Evolutionary conservation across 306 rosid genomes (phyloP).

Genomic region (Oemleria cerasiformis): DNA sequence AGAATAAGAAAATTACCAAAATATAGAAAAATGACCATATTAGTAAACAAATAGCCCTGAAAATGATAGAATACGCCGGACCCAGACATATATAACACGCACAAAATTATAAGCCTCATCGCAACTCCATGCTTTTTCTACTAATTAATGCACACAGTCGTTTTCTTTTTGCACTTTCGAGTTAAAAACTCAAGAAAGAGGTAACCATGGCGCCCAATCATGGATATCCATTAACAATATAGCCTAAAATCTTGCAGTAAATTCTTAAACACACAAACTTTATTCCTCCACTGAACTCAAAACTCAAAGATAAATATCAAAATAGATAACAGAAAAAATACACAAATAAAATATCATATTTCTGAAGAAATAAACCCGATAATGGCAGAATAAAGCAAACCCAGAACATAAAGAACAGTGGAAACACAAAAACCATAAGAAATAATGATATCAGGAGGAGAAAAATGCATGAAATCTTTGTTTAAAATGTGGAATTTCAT

Average conservation of each 20-base stretch:
- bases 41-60: no score
- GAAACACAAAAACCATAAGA: neutral
- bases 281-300: neutral
- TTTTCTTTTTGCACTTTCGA: neutral
- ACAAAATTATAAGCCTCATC: neutral
- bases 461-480: neutral
- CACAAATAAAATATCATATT: neutral
- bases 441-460: neutral
- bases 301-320: neutral
- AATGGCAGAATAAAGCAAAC: neutral
- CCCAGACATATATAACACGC: no score
- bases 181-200: neutral
- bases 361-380: neutral
- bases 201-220: neutral
- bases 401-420: neutral
- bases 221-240: neutral
- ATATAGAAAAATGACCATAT: no score
- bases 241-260: neutral
- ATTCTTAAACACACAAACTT: neutral
- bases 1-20: no score
- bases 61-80: no score
- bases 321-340: neutral
- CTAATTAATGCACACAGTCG: neutral
- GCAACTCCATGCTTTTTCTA: neutral
- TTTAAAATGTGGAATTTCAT: neutral